Base-by-base conservation (phyloP, 371 early-diverging fungal genomes). In the Chytridiales sp. region DNA sequence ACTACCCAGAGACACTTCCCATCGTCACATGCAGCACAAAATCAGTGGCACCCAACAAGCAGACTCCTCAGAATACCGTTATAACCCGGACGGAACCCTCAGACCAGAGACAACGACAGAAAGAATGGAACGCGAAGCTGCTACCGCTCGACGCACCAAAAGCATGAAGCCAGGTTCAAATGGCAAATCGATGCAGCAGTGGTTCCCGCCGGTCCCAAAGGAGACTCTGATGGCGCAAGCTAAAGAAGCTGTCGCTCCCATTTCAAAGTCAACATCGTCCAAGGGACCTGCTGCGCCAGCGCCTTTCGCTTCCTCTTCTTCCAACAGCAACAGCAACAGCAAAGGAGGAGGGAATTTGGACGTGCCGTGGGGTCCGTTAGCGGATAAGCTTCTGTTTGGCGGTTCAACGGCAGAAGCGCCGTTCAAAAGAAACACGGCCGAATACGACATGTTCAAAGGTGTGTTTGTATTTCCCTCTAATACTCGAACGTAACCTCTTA, bases 391-490 rank as follows among this genome's bases (percentile, higher is more conserved):
- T 4, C 46, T 70, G 32, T 74, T 74, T 63, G 66, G 72, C 13
- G 38, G 64, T 30, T n/a, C n/a, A 70, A 63, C 5, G 75, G 68
- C 13, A 62, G 59, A 22, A 9, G 72, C 73, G 2, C 46, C 42
- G 30, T 75, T 75, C 46, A 36, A 57, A 27, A 38, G 70, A 3
- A 53, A 58, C 22, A 40, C 50, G 3, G 51, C 41, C 15, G 61
- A 70, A 51, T 75, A 65, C 47, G 69, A 64, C 35, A 70, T 72
- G 17, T 75, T 75, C 55, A 30, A 30, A 36, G 69, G 67, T 72
- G 36, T 6, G 61, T 31, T n/a, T 15, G 26, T n/a, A n/a, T n/a
- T n/a, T n/a, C n/a, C n/a, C n/a, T n/a, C 30, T 36, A 32, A 36
- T 19, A 40, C 29, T 22, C 21, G 19, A 27, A 26, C n/a, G n/a